Evolutionary conservation across 2,329 filamentous ascomycete genomes (phyloP).

Genomic region (Pestalotiopsis sp.): DNA sequence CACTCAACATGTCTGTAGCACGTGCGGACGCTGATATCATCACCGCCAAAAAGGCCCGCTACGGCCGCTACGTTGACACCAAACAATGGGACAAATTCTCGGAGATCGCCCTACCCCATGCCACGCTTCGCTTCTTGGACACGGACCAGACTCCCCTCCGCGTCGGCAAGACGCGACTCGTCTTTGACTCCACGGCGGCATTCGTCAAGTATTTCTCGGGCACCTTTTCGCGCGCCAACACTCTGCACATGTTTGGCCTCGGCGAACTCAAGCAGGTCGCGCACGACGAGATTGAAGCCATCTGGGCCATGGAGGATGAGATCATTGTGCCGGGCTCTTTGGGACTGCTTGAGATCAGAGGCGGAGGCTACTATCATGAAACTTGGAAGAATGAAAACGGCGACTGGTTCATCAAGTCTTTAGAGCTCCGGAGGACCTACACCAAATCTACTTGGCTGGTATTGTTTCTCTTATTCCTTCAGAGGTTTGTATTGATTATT

Average conservation of each 20-base stretch:
- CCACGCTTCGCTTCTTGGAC: not conserved
- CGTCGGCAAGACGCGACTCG: not conserved
- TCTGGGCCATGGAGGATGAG: constrained; percentile 1
- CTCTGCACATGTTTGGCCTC: not conserved
- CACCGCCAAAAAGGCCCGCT: not conserved
- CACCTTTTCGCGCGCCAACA: not conserved
- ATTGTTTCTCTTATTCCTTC: not conserved
- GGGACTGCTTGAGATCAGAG: not conserved
- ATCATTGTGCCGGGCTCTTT: not conserved
- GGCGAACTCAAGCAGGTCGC: not conserved
- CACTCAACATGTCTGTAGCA: not conserved
- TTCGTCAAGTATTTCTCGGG: not conserved
- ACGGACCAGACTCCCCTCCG: not conserved
- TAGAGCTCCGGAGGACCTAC: not conserved
- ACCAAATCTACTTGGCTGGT: not conserved
- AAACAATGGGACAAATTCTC: not conserved
- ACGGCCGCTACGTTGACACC: not conserved
- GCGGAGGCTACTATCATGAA: not conserved
- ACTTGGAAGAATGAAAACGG: not conserved
- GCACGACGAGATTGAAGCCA: not conserved
- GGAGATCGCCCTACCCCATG: not conserved
- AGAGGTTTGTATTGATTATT: not conserved
- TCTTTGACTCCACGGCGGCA: not conserved
- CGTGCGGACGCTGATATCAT: not conserved
- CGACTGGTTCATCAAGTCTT: not conserved